phyloP scores from a whole-genome alignment of 1,284 basidiomycete genomes.

The Somion occarium region DNA sequence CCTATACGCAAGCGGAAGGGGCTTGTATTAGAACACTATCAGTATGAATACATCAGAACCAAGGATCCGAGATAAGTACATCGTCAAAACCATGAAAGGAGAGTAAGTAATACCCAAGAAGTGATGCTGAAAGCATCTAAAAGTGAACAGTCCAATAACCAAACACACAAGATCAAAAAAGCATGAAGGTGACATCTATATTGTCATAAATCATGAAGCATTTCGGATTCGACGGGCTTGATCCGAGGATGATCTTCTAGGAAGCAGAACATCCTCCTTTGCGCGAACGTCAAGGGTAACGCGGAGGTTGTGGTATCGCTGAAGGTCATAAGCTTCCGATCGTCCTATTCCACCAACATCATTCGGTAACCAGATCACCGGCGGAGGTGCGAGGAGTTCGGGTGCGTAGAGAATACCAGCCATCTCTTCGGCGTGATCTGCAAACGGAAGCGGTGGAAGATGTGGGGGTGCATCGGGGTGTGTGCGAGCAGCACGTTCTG shows the following conservation, averaged over 20 bases:
- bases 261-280: conserved; percentile 43
- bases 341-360: conserved; percentile 67
- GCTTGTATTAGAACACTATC: too few relatives aligned
- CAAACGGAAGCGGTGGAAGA: conserved; percentile 62
- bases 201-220: not conserved
- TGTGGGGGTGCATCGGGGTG: conserved; percentile 74
- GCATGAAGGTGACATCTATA: too few relatives aligned
- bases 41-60: too few relatives aligned
- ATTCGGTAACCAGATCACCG: conserved; percentile 78
- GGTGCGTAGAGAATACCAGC: conserved; percentile 75
- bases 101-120: too few relatives aligned
- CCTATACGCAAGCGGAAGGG: too few relatives aligned
- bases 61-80: too few relatives aligned
- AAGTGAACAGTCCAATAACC: too few relatives aligned
- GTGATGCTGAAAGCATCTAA: too few relatives aligned
- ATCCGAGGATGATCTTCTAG: conserved; percentile 23
- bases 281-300: conserved; percentile 63
- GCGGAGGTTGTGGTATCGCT: conserved; percentile 62
- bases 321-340: conserved; percentile 66
- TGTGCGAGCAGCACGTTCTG: conserved; percentile 71
- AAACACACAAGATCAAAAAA: too few relatives aligned
- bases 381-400: conserved; percentile 68
- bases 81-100: too few relatives aligned
- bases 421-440: conserved; percentile 72
- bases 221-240: not conserved